A percentile compares a stretch with the other conserved stretches of the same genome.
Conservation (phyloP, 202 grass and related monocot species). For the Brachypodium distachyon region DNA sequence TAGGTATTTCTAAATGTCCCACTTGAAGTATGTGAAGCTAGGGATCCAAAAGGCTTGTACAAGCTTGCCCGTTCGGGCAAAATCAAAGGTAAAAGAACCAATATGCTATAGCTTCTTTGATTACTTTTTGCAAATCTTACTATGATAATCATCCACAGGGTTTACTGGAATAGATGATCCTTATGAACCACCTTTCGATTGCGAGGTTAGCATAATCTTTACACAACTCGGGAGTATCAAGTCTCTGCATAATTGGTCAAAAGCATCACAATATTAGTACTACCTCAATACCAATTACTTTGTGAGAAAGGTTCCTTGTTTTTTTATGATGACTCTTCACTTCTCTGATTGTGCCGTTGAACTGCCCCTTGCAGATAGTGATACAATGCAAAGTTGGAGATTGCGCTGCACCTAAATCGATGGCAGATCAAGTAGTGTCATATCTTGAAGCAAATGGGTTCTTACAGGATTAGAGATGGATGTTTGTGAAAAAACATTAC, state of each 20-base stretch:
- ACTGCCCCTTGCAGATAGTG: constrained; percentile 39
- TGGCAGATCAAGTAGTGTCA: constrained; percentile 60
- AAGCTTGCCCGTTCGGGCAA: constrained; percentile 78
- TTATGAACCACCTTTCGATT: constrained; percentile 63
- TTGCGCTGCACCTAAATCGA: constrained; percentile 55
- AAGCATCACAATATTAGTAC: not conserved
- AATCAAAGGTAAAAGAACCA: constrained; percentile 62
- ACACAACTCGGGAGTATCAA: not conserved
- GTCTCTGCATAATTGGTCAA: not conserved
- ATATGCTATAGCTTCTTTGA: not conserved
- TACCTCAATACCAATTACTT: not conserved
- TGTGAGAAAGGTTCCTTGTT: not conserved
- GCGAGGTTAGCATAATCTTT: constrained; percentile 47
- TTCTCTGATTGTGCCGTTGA: not conserved
- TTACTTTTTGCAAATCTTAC: not conserved
- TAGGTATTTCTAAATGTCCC: constrained; percentile 73
- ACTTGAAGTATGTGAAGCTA: constrained; percentile 71
- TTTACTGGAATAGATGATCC: constrained; percentile 97
- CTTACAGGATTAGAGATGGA: constrained; percentile 43
- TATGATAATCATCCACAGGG: constrained; percentile 21
- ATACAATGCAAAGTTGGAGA: constrained; percentile 45
- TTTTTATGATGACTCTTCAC: not conserved
- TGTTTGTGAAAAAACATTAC: not conserved
- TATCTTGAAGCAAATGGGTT: constrained; percentile 58
- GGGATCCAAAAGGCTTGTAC: constrained; percentile 86